Percentiles rank a stretch among this genome's conserved stretches.
phyloP scores from a whole-genome alignment of 208 protist species.

The Acanthamoeba lugdunensis region DNA sequence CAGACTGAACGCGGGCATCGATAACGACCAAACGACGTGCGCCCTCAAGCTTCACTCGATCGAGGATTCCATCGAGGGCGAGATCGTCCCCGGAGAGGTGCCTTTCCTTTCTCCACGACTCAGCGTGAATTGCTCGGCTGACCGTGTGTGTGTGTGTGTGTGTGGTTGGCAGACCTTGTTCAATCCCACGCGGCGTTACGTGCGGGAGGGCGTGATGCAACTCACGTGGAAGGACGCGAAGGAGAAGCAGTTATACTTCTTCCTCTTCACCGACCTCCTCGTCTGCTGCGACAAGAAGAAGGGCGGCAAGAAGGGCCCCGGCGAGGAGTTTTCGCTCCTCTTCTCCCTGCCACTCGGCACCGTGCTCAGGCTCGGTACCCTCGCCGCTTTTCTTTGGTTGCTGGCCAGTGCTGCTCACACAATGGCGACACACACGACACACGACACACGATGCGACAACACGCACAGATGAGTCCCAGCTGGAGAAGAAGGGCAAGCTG shows the following conservation, averaged over 20 bases:
- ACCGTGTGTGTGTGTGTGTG: too few relatives aligned
- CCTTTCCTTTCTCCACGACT: background rate
- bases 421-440: too few relatives aligned
- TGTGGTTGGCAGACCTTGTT: background rate
- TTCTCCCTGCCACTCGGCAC: background rate
- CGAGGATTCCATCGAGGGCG: conserved; percentile 41
- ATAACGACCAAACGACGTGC: background rate
- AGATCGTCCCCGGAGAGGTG: conserved; percentile 34
- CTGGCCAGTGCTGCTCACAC: background rate
- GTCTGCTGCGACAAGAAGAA: conserved; percentile 61
- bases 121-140: too few relatives aligned
- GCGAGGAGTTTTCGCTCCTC: background rate
- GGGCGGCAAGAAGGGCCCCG: background rate
- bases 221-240: background rate
- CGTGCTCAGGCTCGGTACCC: background rate
- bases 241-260: conserved; percentile 35
- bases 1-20: conserved; percentile 29
- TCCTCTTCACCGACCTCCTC: conserved; percentile 57
- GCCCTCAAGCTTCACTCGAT: conserved; percentile 4
- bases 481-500: conserved; percentile 7
- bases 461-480: background rate
- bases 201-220: background rate
- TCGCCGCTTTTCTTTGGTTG: background rate
- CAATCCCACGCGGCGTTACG: background rate
- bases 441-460: too few relatives aligned